Base-by-base conservation (phyloP, 192 early-diverging fungal genomes). In the Lobosporangium transversale region DNA sequence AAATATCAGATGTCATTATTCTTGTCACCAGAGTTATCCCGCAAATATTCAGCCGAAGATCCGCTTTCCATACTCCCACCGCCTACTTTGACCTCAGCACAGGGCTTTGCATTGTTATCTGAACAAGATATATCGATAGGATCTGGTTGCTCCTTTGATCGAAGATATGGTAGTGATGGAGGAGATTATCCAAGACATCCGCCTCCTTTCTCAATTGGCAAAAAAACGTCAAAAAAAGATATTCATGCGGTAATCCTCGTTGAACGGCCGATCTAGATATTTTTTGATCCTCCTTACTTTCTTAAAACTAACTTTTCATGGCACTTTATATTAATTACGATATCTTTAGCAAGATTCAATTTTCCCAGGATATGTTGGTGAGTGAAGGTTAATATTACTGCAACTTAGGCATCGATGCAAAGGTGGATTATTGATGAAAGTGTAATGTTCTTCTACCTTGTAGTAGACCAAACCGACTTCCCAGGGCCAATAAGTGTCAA, bases 11-110 rank as follows among this genome's bases (percentile, higher is more conserved):
- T 40, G 37, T 10, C 14, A 14, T 14, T 40, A 37, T 49, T 20
- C 45, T 48, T 45, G 5, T 32, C 36, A 4, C 27, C 37, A 67
- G 65, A 48, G 27, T 10, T 20, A 4, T 60, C 64, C n/a, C 62
- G 71, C 45, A 76, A 76, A 33, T 49, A 42, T 23, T 76, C 71
- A 3, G 64, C 63, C 8, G 71, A 76, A 17, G 71, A 76, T 32
- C 57, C 64, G 4, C 43, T 43, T 8, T 32, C 30, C 18, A 18
- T 33, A 4, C 21, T 59, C 31, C 37, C 57, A 7, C 53, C 65
- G 17, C 64, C 50, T 0, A 60, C 71, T 0, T 61, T 51, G 7
- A 50, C 63, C 0, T 57, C 55, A 24, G 57, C 51, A 4, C 56
- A 66, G 18, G 52, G 54, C 23, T 50, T 76, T 24, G 23, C 71